A percentile compares a stretch with the other conserved stretches of the same genome.
phyloP scores from a whole-genome alignment of 2,329 filamentous ascomycete species.

The Paraconiothyrium sp. region DNA sequence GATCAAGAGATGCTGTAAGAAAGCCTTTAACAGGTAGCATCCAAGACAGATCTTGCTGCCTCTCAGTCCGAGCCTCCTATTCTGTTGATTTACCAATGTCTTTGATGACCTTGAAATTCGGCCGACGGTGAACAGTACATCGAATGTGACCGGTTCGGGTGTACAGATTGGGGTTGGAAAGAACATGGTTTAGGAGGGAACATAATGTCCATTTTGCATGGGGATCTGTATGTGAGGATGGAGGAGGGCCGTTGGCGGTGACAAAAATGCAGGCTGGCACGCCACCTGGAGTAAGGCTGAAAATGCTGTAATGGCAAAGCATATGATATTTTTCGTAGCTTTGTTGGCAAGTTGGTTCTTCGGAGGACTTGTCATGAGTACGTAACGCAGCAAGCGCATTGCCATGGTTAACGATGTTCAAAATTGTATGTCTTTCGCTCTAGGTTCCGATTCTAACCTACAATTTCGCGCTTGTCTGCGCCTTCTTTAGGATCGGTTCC shows the following conservation, averaged over 20 bases:
- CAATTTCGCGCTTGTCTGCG: constrained; percentile 48
- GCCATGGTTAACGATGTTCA: neutral
- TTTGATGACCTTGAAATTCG: too few species aligned
- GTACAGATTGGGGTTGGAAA: constrained; percentile 22
- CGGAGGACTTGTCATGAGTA: neutral
- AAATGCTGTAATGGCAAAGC: neutral
- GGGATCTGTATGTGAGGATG: constrained; percentile 23
- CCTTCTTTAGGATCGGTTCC: constrained; percentile 74
- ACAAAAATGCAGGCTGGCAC: constrained; percentile 10
- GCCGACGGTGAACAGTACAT: neutral
- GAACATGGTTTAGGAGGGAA: constrained; percentile 21
- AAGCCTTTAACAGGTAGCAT: too few species aligned
- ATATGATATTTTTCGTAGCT: neutral
- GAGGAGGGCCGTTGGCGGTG: constrained; percentile 25
- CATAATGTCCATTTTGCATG: constrained; percentile 21
- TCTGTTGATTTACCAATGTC: too few species aligned
- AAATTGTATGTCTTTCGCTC: neutral
- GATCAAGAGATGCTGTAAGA: neutral
- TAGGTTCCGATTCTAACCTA: constrained; percentile 17
- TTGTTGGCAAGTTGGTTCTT: neutral
- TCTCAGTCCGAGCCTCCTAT: too few species aligned
- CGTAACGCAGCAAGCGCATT: neutral
- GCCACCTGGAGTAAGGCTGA: neutral
- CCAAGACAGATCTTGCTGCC: too few species aligned
- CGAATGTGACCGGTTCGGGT: constrained; percentile 18